Evolutionary conservation across 2,329 filamentous ascomycete species (phyloP).

Genomic region (Aspergillus calidoustus): DNA sequence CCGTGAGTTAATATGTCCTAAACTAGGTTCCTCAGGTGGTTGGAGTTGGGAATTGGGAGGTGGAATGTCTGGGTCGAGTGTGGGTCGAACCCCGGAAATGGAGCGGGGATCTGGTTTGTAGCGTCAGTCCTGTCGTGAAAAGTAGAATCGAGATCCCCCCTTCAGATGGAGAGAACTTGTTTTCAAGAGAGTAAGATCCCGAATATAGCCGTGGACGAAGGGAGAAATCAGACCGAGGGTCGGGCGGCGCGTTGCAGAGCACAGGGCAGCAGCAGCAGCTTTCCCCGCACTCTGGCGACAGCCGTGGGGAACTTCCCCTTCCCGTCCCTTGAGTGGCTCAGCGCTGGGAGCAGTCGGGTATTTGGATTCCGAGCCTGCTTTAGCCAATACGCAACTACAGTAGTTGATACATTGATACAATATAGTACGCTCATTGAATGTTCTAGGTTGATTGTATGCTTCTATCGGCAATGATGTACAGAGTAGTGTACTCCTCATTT

Average conservation of each 20-base stretch:
- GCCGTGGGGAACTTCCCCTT: constrained; percentile 3
- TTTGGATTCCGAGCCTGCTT: not conserved
- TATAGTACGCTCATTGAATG: not conserved
- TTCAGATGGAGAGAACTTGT: not conserved
- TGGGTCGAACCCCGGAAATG: not conserved
- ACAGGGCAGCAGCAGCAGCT: constrained; percentile 18
- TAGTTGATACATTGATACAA: not conserved
- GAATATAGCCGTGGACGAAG: constrained; percentile 4
- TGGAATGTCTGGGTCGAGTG: not conserved
- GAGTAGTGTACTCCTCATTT: constrained; percentile 16
- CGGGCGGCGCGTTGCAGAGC: constrained; percentile 5
- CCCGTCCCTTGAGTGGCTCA: not conserved
- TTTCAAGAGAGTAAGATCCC: not conserved
- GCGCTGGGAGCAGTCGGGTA: not conserved
- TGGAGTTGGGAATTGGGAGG: not conserved
- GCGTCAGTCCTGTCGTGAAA: not conserved
- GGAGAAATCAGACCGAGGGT: constrained; percentile 9
- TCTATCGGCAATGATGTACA: constrained; percentile 19
- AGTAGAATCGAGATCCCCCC: not conserved
- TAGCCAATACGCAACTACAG: not conserved
- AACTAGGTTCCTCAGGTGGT: not conserved
- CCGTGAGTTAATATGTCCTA: not conserved
- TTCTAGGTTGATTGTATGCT: constrained; percentile 11
- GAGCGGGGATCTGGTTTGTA: not conserved
- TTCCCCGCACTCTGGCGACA: constrained; percentile 31